A percentile compares a stretch with the other conserved stretches of the same genome.
phyloP scores from a whole-genome alignment of 805 yeast species.

The Metschnikowia chrysomelidarum region DNA sequence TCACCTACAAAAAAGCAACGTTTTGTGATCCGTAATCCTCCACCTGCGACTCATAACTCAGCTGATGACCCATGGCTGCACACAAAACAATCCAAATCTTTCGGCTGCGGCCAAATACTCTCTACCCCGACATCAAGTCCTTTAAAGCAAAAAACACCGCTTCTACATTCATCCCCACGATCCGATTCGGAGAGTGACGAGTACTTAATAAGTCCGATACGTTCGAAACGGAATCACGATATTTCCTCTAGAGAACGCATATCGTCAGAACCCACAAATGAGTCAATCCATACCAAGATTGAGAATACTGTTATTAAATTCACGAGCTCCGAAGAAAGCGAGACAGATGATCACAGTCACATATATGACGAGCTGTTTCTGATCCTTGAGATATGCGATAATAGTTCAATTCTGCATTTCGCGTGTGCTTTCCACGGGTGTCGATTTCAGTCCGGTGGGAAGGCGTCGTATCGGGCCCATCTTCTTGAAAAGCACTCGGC shows the following conservation, averaged over 20 bases:
- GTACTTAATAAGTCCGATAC: too few species aligned
- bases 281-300: too few species aligned
- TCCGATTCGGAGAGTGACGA: too few species aligned
- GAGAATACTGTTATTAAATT: too few species aligned
- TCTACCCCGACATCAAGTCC: slow-evolving; percentile 6
- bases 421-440: slow-evolving; percentile 18
- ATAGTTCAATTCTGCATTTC: slow-evolving; percentile 4
- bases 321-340: too few species aligned
- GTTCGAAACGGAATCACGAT: too few species aligned
- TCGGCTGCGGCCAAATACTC: slow-evolving; percentile 3
- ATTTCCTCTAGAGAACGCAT: too few species aligned
- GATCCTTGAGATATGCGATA: slow-evolving; percentile 8
- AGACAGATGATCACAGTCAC: too few species aligned
- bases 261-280: too few species aligned
- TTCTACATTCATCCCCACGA: slow-evolving; percentile 2
- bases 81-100: background rate
- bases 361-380: slow-evolving; percentile 11
- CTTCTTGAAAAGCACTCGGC: slow-evolving; percentile 11
- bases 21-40: too few species aligned
- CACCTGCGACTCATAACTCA: too few species aligned
- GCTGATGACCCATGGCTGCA: too few species aligned
- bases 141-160: slow-evolving; percentile 3
- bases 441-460: slow-evolving; percentile 6
- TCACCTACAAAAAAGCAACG: slow-evolving; percentile 29
- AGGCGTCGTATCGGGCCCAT: slow-evolving; percentile 13